phyloP scores from a whole-genome alignment of 2,329 filamentous ascomycete species.

The Scedosporium apiospermum region DNA sequence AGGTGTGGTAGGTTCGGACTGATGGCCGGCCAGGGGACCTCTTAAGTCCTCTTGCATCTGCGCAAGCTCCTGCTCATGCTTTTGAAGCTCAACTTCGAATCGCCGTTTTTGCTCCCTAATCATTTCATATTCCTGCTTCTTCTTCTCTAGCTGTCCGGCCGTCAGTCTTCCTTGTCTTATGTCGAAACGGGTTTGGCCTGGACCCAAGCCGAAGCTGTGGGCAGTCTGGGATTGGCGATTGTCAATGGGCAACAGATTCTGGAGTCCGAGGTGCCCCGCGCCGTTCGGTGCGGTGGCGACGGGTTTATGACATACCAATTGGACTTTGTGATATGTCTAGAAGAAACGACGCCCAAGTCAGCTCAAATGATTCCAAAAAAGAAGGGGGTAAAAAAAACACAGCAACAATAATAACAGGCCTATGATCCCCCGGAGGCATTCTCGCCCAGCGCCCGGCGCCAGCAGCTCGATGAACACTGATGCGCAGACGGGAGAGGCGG shows the following conservation, averaged over 20 bases:
- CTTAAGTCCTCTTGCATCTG: conserved; percentile 75
- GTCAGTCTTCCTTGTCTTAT: conserved; percentile 7
- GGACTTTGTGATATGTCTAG: conserved; percentile 61
- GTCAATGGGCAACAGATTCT: conserved; percentile 3
- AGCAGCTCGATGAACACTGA: neutral
- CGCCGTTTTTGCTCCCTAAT: conserved; percentile 80
- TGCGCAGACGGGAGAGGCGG: neutral
- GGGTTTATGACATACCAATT: conserved; percentile 53
- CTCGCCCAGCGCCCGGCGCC: neutral
- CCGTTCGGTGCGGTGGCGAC: conserved; percentile 1
- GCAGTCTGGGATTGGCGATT: conserved; percentile 1
- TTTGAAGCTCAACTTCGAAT: conserved; percentile 87
- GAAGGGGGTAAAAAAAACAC: neutral
- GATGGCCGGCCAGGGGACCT: conserved; percentile 56
- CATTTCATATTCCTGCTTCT: conserved; percentile 84
- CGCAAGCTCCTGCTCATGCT: conserved; percentile 76
- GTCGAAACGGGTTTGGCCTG: conserved; percentile 4
- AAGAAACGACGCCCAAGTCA: conserved; percentile 2
- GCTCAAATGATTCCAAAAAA: neutral
- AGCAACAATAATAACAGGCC: neutral
- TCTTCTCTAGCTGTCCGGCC: conserved; percentile 70
- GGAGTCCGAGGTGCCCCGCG: conserved; percentile 3
- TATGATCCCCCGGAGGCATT: neutral
- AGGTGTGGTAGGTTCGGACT: conserved; percentile 92
- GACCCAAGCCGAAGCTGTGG: neutral